Conservation (phyloP, 805 yeast species). For the Alloascoidea africana region DNA sequence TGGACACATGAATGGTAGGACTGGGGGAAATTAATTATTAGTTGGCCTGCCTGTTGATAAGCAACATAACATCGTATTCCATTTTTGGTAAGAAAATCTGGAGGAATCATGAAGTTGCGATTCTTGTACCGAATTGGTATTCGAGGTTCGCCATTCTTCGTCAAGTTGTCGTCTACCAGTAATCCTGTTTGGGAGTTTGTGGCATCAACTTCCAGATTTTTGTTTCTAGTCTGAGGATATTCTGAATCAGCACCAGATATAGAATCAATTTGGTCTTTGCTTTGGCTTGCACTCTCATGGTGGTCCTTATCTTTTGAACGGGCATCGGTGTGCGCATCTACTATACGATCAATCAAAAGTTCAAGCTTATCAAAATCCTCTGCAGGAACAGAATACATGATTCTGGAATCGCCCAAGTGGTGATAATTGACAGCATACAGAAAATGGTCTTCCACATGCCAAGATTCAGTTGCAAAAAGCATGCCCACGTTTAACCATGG, state of each 20-base stretch:
- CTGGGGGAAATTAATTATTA: constrained; percentile 75
- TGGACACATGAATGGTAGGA: constrained; percentile 83
- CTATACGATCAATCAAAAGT: constrained; percentile 22
- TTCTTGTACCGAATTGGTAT: constrained; percentile 64
- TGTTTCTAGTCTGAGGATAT: neutral
- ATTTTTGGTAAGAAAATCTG: constrained; percentile 29
- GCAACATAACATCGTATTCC: constrained; percentile 34
- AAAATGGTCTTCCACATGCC: constrained; percentile 87
- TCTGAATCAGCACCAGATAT: too few species aligned
- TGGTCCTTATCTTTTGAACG: neutral
- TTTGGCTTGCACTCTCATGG: neutral
- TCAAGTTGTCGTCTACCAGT: neutral
- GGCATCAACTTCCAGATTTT: neutral
- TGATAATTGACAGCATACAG: constrained; percentile 73
- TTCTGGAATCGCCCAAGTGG: constrained; percentile 66
- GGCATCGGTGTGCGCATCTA: neutral
- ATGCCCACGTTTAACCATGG: constrained; percentile 86
- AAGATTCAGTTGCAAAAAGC: constrained; percentile 68
- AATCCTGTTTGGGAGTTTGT: constrained; percentile 18
- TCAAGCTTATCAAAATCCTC: constrained; percentile 34
- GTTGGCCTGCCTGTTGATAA: constrained; percentile 67
- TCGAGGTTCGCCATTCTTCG: constrained; percentile 23
- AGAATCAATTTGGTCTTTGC: neutral
- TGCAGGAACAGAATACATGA: constrained; percentile 80
- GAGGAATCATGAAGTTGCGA: constrained; percentile 56